Conservation (phyloP, 2,329 filamentous ascomycete species). For the Chrysosphaeria jannelii region DNA sequence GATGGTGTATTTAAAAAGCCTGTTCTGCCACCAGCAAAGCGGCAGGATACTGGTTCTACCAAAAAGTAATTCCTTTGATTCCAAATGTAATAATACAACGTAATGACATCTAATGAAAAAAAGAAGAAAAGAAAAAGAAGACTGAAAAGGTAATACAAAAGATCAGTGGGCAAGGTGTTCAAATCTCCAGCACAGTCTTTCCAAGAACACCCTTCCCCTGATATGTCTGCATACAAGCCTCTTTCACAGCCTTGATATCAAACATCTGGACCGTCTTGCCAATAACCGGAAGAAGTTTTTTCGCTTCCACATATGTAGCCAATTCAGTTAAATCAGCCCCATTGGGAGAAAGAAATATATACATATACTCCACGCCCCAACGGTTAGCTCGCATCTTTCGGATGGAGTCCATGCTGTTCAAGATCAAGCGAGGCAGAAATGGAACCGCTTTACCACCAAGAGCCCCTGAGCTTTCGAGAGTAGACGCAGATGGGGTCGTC, state of each 20-base stretch:
- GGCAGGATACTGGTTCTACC: conserved; percentile 28
- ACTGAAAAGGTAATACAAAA: no score
- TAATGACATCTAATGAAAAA: neutral
- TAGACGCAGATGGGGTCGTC: conserved; percentile 1
- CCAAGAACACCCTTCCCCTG: conserved; percentile 1
- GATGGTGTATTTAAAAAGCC: conserved; percentile 60
- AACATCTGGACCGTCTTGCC: conserved; percentile 1
- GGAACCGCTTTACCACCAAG: conserved; percentile 1
- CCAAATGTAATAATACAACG: no score
- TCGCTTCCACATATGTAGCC: neutral
- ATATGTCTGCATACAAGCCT: neutral
- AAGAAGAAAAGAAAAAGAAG: conserved; percentile 1
- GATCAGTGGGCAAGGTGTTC: neutral
- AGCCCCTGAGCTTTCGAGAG: neutral
- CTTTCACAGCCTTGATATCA: conserved; percentile 1
- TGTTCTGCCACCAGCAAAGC: conserved; percentile 42
- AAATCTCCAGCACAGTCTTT: conserved; percentile 1
- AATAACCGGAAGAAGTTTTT: conserved; percentile 1
- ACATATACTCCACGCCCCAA: conserved; percentile 2
- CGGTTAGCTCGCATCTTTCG: conserved; percentile 1
- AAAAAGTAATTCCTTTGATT: no score
- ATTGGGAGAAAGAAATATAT: conserved; percentile 1
- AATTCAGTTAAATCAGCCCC: neutral
- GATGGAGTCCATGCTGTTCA: conserved; percentile 1
- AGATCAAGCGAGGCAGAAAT: neutral